Evolutionary conservation across 345 rosid species (phyloP).

Genomic region (Eucalyptus brandiana): DNA sequence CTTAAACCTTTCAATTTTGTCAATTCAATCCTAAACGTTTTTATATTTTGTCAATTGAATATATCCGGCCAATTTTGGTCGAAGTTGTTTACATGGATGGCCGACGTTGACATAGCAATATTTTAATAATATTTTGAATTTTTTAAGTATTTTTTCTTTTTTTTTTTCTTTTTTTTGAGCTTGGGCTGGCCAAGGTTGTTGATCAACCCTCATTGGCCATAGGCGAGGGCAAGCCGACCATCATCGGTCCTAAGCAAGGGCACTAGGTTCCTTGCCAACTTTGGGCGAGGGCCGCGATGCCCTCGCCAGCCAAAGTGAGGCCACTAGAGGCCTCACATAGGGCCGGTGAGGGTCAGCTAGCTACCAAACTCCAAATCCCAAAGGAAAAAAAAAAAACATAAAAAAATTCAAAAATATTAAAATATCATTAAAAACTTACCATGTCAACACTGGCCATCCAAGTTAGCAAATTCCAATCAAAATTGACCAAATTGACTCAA

Average conservation of each 20-base stretch:
- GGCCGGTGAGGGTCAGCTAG: rapidly evolving
- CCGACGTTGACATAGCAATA: rapidly evolving
- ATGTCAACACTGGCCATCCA: rapidly evolving
- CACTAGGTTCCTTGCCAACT: too few relatives aligned
- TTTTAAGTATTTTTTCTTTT: too few relatives aligned
- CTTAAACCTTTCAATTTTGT: too few relatives aligned
- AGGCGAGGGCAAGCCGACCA: rapidly evolving
- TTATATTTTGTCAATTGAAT: rapidly evolving
- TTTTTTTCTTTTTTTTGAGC: too few relatives aligned
- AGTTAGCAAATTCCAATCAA: too few relatives aligned
- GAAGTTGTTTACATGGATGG: rapidly evolving
- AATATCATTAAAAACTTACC: too few relatives aligned
- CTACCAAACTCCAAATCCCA: rapidly evolving
- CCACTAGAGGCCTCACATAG: rapidly evolving
- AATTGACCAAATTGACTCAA: rapidly evolving
- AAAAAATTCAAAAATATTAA: too few relatives aligned
- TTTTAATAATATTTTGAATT: too few relatives aligned
- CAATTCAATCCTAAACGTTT: rapidly evolving
- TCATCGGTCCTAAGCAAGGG: rapidly evolving
- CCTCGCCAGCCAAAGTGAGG: rapidly evolving
- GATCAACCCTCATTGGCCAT: rapidly evolving
- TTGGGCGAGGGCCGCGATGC: too few relatives aligned
- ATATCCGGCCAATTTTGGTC: rapidly evolving
- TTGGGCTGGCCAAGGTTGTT: rapidly evolving
- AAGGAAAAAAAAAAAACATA: too few relatives aligned